These are phyloP conservation scores for Thermomucor indicae-seudaticae DNA, from an alignment of 371 early-diverging fungal species.

Conservation along the genomic window DNA sequence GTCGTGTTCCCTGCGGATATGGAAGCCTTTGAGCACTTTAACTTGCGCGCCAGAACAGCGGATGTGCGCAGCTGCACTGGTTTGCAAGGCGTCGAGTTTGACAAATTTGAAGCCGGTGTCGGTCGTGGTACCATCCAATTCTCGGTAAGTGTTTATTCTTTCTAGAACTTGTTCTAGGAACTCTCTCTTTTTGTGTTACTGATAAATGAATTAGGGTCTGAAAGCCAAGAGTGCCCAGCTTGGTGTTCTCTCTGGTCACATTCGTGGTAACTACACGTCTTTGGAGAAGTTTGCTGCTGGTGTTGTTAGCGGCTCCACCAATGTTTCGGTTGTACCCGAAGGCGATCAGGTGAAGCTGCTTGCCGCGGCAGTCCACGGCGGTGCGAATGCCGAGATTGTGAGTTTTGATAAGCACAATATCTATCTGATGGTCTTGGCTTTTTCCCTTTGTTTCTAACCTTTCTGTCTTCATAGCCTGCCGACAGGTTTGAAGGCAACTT, in stretches of 20 bases:
- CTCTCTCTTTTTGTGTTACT: no score
- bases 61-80: slow-evolving; percentile 3
- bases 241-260: slow-evolving; percentile 7
- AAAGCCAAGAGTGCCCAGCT: slow-evolving; percentile 7
- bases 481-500: slow-evolving; percentile 15
- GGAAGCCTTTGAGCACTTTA: slow-evolving; percentile 7
- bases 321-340: slow-evolving; percentile 2
- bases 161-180: no score
- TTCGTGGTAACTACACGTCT: slow-evolving; percentile 7
- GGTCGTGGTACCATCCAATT: slow-evolving; percentile 15
- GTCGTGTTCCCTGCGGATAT: slow-evolving; percentile 11
- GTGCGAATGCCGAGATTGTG: neutral
- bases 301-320: slow-evolving; percentile 5
- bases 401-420: neutral
- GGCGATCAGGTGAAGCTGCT: neutral
- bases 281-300: slow-evolving; percentile 2
- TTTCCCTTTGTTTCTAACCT: neutral
- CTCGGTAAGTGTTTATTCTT: slow-evolving; percentile 1
- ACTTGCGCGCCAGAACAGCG: slow-evolving; percentile 7
- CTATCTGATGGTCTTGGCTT: neutral
- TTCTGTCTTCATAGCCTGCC: slow-evolving; percentile 7
- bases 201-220: no score
- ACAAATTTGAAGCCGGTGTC: slow-evolving; percentile 13
- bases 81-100: slow-evolving; percentile 7
- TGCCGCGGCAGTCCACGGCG: neutral